Base-by-base conservation (phyloP, 768 basidiomycete species). In the Guyanaporus albipodus region DNA sequence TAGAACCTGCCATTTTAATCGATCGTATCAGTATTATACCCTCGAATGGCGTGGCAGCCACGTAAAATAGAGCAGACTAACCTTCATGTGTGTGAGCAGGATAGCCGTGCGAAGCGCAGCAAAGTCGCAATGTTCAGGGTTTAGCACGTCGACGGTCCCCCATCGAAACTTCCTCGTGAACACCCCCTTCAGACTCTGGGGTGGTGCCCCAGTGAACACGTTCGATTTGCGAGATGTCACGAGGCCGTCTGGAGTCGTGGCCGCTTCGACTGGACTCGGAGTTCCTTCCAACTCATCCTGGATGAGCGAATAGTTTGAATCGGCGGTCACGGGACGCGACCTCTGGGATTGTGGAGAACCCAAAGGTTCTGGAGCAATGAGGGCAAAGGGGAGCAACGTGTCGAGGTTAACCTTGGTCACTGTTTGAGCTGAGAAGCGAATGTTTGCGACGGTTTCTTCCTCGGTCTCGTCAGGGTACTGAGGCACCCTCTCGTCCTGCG, bases 41-140 rank as follows among this genome's bases (percentile, higher is more conserved):
- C 55, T 44, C 22, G 29, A 52, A 49, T 38, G 39, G 51, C 41
- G 40, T 39, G 40, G 12, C 36, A 31, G 41, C 48, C 50, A 63
- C 59, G 56, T 55, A 57, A 58, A 45, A 5, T 10, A 53, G 34
- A 43, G 40, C 44, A 41, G 66, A 73, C 48, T 54, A 23, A 92
- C 90, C 73, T 87, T 90, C 66, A 92, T 74, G 68, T 92, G 89
- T 31, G 86, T 90, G 17, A 87, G 85, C 47, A 96, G 67, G 43
- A 94, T 78, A 42, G 87, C 84, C 12, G 89, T 91, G 53, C 89
- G 78, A 64, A 96, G 69, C 51, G 87, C 83, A 31, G 85, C 78
- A 63, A 91, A 93, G 67, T 96, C 93, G 56, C 88, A 92, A 54
- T 95, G 91, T 23, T 74, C 75, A 42, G 91, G 88, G 66, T 90